Conservation (phyloP, 805 yeast species). For the Nakazawaea siamensis region DNA sequence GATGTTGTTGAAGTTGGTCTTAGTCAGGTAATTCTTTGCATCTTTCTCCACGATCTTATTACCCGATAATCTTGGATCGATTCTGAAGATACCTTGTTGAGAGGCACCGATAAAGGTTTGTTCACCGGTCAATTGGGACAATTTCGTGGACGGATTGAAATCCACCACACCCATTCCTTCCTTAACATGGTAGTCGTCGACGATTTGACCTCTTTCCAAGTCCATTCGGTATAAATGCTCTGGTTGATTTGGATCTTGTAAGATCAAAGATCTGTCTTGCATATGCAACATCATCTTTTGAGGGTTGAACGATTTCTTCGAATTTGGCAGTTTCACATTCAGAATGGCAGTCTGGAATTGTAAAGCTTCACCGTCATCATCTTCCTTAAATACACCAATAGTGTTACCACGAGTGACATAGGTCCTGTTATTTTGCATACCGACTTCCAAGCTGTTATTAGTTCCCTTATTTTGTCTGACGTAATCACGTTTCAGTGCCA, state of each 20-base stretch:
- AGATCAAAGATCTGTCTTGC: slow-evolving; percentile 59
- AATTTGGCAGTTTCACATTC: slow-evolving; percentile 42
- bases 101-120: slow-evolving; percentile 69
- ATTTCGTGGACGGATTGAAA: slow-evolving; percentile 66
- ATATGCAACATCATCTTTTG: slow-evolving; percentile 59
- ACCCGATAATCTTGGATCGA: slow-evolving; percentile 69
- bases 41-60: slow-evolving; percentile 53
- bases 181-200: slow-evolving; percentile 74
- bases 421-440: slow-evolving; percentile 61
- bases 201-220: slow-evolving; percentile 66
- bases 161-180: slow-evolving; percentile 41
- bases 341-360: slow-evolving; percentile 64
- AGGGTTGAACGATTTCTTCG: slow-evolving; percentile 28
- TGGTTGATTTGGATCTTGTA: slow-evolving; percentile 43
- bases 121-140: slow-evolving; percentile 66
- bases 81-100: slow-evolving; percentile 53
- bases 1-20: slow-evolving; percentile 46
- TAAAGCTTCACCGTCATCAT: slow-evolving; percentile 38
- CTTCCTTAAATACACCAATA: slow-evolving; percentile 71
- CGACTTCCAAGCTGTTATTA: slow-evolving; percentile 65
- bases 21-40: slow-evolving; percentile 45
- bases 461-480: slow-evolving; percentile 24
- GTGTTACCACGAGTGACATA: slow-evolving; percentile 74
- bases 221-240: slow-evolving; percentile 65
- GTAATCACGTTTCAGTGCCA: slow-evolving; percentile 10